These are phyloP conservation scores for Alternaria rosae DNA, from an alignment of 2,329 filamentous ascomycete species.

Conservation along the genomic window DNA sequence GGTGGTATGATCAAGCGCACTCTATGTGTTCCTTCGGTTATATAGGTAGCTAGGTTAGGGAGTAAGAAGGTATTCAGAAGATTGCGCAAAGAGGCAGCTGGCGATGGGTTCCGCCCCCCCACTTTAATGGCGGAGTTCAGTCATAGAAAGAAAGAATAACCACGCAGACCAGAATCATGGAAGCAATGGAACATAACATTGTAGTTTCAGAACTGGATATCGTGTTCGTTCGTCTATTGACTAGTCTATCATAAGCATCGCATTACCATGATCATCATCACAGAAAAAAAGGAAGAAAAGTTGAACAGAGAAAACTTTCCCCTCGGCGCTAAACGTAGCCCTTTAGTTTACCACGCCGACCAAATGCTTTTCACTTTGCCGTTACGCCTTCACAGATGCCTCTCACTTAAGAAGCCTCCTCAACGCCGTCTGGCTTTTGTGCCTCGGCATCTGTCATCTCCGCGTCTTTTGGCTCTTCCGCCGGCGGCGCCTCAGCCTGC, in stretches of 20 bases:
- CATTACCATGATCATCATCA: slow-evolving; percentile 35
- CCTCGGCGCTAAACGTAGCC: slow-evolving; percentile 14
- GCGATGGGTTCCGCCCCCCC: not conserved
- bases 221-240: slow-evolving; percentile 33
- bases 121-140: not conserved
- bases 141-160: not conserved
- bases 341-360: slow-evolving; percentile 15
- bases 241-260: slow-evolving; percentile 40
- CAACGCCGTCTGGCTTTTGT: slow-evolving; percentile 49
- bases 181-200: not conserved
- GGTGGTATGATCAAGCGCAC: too few species aligned
- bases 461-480: slow-evolving; percentile 51
- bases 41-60: too few species aligned
- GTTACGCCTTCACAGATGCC: slow-evolving; percentile 8
- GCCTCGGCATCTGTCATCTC: slow-evolving; percentile 69
- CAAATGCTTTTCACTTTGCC: slow-evolving; percentile 31
- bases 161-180: not conserved
- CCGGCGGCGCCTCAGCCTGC: slow-evolving; percentile 52
- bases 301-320: slow-evolving; percentile 11
- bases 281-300: slow-evolving; percentile 12
- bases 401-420: slow-evolving; percentile 42
- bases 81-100: not conserved
- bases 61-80: too few species aligned
- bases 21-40: too few species aligned
- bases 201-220: slow-evolving; percentile 4